These are phyloP conservation scores for Marasmius oreades DNA, from an alignment of 1,284 basidiomycete species.

Conservation along the genomic window DNA sequence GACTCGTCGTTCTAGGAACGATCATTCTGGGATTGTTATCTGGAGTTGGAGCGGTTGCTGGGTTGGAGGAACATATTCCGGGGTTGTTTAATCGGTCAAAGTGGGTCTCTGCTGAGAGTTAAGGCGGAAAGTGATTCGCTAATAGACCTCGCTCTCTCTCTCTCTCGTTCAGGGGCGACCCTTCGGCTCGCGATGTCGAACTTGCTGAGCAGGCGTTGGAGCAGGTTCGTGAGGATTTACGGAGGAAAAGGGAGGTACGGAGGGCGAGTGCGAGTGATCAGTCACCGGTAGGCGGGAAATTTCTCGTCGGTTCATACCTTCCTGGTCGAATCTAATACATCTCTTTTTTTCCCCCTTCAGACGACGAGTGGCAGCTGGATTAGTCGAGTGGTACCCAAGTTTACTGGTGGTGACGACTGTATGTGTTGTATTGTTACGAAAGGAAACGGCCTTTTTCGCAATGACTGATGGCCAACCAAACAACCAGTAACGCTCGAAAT, in stretches of 20 bases:
- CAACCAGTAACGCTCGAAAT: slow-evolving; percentile 46
- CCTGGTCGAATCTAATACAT: too few species aligned
- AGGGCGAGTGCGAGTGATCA: slow-evolving; percentile 31
- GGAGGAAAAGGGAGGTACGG: slow-evolving; percentile 31
- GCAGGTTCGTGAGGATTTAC: slow-evolving; percentile 50
- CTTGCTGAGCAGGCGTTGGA: slow-evolving; percentile 46
- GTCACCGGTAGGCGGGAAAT: too few species aligned
- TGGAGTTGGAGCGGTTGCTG: slow-evolving; percentile 70
- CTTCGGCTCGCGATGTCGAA: slow-evolving; percentile 47
- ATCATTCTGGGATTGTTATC: slow-evolving; percentile 69
- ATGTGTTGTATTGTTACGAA: too few species aligned
- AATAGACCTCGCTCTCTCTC: too few species aligned
- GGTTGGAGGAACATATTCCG: slow-evolving; percentile 51
- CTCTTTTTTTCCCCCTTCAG: neutral
- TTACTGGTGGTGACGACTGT: slow-evolving; percentile 46
- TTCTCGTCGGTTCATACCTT: too few species aligned
- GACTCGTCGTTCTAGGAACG: slow-evolving; percentile 73
- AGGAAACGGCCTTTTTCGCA: neutral
- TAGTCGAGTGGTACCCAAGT: slow-evolving; percentile 39
- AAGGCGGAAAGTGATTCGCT: too few species aligned
- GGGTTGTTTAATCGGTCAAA: slow-evolving; percentile 23
- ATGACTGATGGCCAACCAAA: slow-evolving; percentile 2
- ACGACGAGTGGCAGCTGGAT: neutral
- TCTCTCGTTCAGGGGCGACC: slow-evolving; percentile 22
- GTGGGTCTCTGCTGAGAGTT: slow-evolving; percentile 10